Percentiles rank a stretch among this genome's conserved stretches.
These are phyloP conservation scores for Tricholoma flavovirens DNA, from an alignment of 768 basidiomycete species.

Conservation along the genomic window DNA sequence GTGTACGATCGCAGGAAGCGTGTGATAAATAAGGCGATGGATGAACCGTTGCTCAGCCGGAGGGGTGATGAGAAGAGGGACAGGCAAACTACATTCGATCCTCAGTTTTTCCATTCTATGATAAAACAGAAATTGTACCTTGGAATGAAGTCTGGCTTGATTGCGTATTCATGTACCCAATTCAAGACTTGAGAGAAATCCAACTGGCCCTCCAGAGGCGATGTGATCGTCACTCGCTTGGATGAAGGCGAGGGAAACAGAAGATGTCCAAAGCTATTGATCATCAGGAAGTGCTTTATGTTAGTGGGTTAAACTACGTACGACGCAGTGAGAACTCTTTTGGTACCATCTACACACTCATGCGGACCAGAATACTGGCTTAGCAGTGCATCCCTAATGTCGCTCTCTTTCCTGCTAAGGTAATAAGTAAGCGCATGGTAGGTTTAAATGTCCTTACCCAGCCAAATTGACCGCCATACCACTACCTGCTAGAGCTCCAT, in stretches of 20 bases:
- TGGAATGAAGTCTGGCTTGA: constrained; percentile 41
- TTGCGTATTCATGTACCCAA: constrained; percentile 33
- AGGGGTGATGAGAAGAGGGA: constrained; percentile 1
- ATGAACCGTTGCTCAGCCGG: constrained; percentile 26
- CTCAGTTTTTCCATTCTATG: neutral
- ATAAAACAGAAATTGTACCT: constrained; percentile 32
- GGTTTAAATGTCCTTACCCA: constrained; percentile 26
- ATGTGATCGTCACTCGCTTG: constrained; percentile 33
- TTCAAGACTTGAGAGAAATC: constrained; percentile 37
- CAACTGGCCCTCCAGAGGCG: constrained; percentile 41
- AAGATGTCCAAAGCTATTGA: constrained; percentile 52
- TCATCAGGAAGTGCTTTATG: neutral
- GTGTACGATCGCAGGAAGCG: constrained; percentile 16
- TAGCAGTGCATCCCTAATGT: constrained; percentile 9
- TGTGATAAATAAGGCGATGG: constrained; percentile 46
- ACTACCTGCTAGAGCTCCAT: constrained; percentile 31
- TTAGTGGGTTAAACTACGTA: constrained; percentile 18
- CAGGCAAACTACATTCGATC: constrained; percentile 13
- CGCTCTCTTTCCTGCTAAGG: constrained; percentile 1
- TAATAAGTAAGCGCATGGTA: neutral
- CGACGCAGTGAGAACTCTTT: constrained; percentile 34
- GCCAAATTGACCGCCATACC: constrained; percentile 26
- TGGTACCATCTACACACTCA: constrained; percentile 5
- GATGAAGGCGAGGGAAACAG: constrained; percentile 37
- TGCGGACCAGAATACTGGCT: neutral